Base-by-base conservation (phyloP, 2,329 filamentous ascomycete genomes). In the Ceratocystis papillata region DNA sequence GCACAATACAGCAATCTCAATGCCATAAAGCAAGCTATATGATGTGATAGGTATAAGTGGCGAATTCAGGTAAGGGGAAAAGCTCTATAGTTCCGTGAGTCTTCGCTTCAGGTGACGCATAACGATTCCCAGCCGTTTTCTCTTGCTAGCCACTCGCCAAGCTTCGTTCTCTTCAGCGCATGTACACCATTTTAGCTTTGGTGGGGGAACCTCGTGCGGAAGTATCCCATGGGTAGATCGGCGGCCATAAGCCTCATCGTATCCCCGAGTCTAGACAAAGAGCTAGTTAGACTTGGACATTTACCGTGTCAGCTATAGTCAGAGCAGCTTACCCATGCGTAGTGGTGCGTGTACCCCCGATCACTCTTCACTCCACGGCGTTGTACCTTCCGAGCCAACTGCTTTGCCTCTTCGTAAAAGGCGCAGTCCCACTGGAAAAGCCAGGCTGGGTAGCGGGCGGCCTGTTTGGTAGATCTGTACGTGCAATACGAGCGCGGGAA, bases 331-430 rank as follows among this genome's bases (percentile, higher is more conserved):
- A 59, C 63, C 63, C 63, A 65, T 15, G 63, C 63, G 17, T 65
- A 65, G 22, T 65, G 63, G 25, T 65, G 63, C 6, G 63, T 65
- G 37, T 65, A 65, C 25, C 63, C 30, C 17, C 33, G 33, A 30
- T 65, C 63, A 17, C 63, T 45, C n/a, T 37, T 17, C 20, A 65
- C 37, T n/a, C 63, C 63, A 25, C 63, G 63, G 22, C 63, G 63
- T 41, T 65, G 50, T 4, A 65, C 37, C 50, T 65, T 65, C 20
- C 41, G 50, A 45, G 30, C 20, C 12, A 65, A 37, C 22, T 65
- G 63, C 50, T 65, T 65, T 7, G 37, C 63, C 50, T 65, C 63
- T 33, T 65, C 63, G 50, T 59, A 65, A 37, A 59, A 65, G 63
- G 63, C 63, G 44, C 63, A 65, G 22, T 65, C 63, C 63, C 63